These are phyloP conservation scores for Lithohypha guttulata DNA, from an alignment of 2,329 filamentous ascomycete species.

Conservation along the genomic window DNA sequence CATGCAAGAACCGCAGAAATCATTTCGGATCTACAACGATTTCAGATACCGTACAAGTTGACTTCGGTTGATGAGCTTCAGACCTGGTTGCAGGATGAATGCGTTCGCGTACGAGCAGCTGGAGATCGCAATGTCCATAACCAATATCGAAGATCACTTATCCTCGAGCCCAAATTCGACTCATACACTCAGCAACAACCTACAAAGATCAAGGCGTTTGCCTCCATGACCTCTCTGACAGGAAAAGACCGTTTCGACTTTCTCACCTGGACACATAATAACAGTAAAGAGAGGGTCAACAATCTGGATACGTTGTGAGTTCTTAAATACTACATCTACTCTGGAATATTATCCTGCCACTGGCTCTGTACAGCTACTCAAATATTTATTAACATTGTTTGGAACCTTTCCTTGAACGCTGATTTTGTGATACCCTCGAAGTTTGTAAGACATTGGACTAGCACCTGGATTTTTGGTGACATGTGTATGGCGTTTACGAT, in stretches of 20 bases:
- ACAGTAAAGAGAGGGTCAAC: conserved; percentile 28
- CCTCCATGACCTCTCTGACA: conserved; percentile 24
- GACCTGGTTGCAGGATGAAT: conserved; percentile 78
- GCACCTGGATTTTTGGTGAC: too few species aligned
- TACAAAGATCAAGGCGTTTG: conserved; percentile 11
- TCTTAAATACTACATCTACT: too few species aligned
- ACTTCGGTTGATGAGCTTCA: conserved; percentile 78
- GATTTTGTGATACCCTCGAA: too few species aligned
- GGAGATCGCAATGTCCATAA: conserved; percentile 53
- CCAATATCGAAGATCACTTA: conserved; percentile 71
- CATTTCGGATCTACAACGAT: conserved; percentile 88
- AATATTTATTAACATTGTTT: too few species aligned
- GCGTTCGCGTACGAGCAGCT: conserved; percentile 59
- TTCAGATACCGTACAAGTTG: conserved; percentile 86
- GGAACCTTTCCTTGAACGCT: too few species aligned
- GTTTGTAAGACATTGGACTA: too few species aligned
- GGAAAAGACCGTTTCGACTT: conserved; percentile 44
- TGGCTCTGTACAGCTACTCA: too few species aligned
- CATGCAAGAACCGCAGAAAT: conserved; percentile 90
- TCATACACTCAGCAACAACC: conserved; percentile 15
- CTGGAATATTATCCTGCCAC: too few species aligned
- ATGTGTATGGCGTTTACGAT: too few species aligned
- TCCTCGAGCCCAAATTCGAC: conserved; percentile 59
- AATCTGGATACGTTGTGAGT: conserved; percentile 1
- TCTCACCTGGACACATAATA: conserved; percentile 40